Evolutionary conservation across 768 basidiomycete genomes (phyloP).

Genomic region (Podaxis sp.): DNA sequence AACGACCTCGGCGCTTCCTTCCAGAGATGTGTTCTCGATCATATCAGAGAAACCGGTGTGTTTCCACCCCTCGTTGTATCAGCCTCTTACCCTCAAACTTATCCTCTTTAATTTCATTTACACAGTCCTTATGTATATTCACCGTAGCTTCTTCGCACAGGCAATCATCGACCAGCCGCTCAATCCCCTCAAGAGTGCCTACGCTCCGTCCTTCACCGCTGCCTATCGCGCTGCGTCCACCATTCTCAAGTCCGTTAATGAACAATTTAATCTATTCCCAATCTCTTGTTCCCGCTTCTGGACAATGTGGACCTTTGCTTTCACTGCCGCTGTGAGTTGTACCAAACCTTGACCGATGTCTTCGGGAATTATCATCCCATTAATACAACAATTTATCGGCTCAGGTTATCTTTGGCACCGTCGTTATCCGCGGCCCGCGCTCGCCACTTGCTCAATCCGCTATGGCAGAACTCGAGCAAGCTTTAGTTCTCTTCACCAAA

Average conservation of each 20-base stretch:
- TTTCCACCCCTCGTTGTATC: neutral
- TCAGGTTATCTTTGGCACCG: constrained; percentile 77
- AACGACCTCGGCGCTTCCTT: constrained; percentile 40
- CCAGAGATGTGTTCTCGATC: constrained; percentile 47
- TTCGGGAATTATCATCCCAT: neutral
- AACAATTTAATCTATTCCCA: constrained; percentile 48
- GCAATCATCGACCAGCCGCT: constrained; percentile 66
- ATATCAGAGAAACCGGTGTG: constrained; percentile 47
- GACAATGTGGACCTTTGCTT: constrained; percentile 62
- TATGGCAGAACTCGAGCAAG: constrained; percentile 68
- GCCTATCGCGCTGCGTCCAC: constrained; percentile 58
- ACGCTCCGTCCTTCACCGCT: constrained; percentile 65
- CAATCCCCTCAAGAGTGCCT: constrained; percentile 66
- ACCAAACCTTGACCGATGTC: neutral
- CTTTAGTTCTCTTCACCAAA: constrained; percentile 63
- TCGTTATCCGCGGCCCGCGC: constrained; percentile 71
- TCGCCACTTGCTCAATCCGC: constrained; percentile 68
- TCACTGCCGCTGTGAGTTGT: constrained; percentile 48
- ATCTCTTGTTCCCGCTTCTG: constrained; percentile 55
- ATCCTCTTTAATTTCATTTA: neutral
- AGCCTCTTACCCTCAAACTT: neutral
- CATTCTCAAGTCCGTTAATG: constrained; percentile 49
- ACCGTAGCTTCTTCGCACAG: constrained; percentile 69
- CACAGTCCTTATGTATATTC: constrained; percentile 60
- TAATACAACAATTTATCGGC: neutral